Base-by-base conservation (phyloP, 2,329 filamentous ascomycete species). In the Parasarocladium wereldwijsianum region DNA sequence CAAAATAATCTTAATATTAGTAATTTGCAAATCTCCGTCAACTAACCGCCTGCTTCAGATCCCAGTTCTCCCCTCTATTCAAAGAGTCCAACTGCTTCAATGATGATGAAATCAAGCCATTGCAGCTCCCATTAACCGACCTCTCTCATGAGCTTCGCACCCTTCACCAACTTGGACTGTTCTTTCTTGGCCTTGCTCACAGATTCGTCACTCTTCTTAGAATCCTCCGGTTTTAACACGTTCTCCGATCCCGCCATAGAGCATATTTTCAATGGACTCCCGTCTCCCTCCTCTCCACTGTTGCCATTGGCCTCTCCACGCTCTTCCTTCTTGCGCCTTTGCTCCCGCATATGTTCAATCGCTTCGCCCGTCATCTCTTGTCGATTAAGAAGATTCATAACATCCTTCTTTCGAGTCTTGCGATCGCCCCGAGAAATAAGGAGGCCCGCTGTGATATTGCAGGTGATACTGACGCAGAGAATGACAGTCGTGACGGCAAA, bases 361-460 rank as follows among this genome's bases (percentile, higher is more conserved):
- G 65, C 64, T 32, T 70, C 57, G 18, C 60, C 47, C 29, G 83
- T 92, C 33, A 92, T 52, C 38, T 83, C 72, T 46, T 90, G 83
- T 17, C 81, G 61, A 43, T 80, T 71, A 53, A 90, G 70, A 25
- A 76, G 66, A 44, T 86, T 76, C 14, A 85, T 61, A 0, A 92
- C 80, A 24, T 92, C 82, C 66, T 85, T 87, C 64, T 92, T 92
- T 29, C 83, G 62, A 2, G 82, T 85, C 38, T 66, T 70, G 13
- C 75, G 67, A 45, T 87, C 82, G 2, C 83, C 83, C 11, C 84
- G 62, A 39, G 64, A 73, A 46, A 92, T 92, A 16, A 87, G 47
- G 2, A 92, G 53, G 4, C 83, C 83, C 0, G 77, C 83, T 0
- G 68, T 68, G 38, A 84, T 76, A 47, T 92, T 92, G 46, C 73